These are phyloP conservation scores for Podaxis sp. DNA, from an alignment of 768 basidiomycete species.

Conservation along the genomic window DNA sequence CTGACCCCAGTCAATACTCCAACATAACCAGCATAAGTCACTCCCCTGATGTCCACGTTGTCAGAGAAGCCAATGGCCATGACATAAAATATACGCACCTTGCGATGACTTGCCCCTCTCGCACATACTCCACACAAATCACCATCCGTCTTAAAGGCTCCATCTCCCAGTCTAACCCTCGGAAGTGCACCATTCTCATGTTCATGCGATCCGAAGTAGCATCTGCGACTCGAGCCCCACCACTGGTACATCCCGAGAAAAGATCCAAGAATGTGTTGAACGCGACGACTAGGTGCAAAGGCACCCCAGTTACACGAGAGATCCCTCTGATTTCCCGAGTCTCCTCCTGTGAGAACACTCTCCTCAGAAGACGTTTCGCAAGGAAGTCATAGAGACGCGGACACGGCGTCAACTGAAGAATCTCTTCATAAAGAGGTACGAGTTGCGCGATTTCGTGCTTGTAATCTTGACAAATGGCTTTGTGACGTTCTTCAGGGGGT, in stretches of 20 bases:
- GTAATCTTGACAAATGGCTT: conserved; percentile 30
- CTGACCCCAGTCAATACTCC: conserved; percentile 37
- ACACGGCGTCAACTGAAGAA: conserved; percentile 22
- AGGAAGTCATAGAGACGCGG: conserved; percentile 25
- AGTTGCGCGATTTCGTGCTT: conserved; percentile 25
- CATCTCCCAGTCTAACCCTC: conserved; percentile 39
- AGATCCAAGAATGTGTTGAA: conserved; percentile 39
- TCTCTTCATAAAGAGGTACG: conserved; percentile 25
- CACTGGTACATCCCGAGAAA: conserved; percentile 37
- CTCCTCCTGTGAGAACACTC: conserved; percentile 31
- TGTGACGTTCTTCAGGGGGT: conserved; percentile 29
- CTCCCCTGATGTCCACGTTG: conserved; percentile 21
- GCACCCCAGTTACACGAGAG: conserved; percentile 25
- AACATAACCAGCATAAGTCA: conserved; percentile 39
- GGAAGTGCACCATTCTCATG: conserved; percentile 32
- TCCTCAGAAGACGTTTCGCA: conserved; percentile 25
- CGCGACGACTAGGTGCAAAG: conserved; percentile 33
- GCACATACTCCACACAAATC: conserved; percentile 33
- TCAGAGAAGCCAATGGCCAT: neutral
- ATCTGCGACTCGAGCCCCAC: conserved; percentile 27
- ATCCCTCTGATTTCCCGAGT: conserved; percentile 34
- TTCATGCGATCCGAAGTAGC: conserved; percentile 14
- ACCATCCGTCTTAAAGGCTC: conserved; percentile 31
- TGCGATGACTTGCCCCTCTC: conserved; percentile 30
- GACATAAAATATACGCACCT: conserved; percentile 21